These are phyloP conservation scores for Mycogone perniciosa DNA, from an alignment of 2,329 filamentous ascomycete genomes.

Conservation along the genomic window DNA sequence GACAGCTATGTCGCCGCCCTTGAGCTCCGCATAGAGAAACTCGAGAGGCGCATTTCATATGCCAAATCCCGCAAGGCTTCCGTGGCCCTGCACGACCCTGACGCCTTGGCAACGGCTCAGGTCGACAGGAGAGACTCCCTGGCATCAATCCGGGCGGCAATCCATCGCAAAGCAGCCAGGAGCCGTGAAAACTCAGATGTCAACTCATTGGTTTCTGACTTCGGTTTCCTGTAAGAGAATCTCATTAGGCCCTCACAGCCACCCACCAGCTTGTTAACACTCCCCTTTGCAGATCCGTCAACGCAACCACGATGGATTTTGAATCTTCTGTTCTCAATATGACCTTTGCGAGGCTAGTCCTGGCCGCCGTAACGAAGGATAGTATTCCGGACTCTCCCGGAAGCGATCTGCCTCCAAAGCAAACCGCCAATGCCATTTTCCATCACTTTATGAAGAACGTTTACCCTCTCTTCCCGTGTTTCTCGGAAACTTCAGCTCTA, in stretches of 20 bases:
- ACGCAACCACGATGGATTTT: conserved; percentile 90
- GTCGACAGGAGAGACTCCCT: conserved; percentile 59
- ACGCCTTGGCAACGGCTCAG: conserved; percentile 27
- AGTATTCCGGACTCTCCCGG: conserved; percentile 57
- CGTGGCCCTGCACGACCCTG: conserved; percentile 58
- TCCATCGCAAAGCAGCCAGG: conserved; percentile 58
- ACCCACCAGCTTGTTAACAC: not conserved
- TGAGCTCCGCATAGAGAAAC: conserved; percentile 83
- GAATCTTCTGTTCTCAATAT: conserved; percentile 82
- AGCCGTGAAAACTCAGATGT: conserved; percentile 76
- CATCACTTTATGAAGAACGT: conserved; percentile 82
- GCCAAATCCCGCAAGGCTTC: conserved; percentile 66
- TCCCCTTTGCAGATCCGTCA: conserved; percentile 62
- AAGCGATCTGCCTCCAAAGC: conserved; percentile 62
- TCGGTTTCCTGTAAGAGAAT: conserved; percentile 70
- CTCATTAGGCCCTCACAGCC: not conserved
- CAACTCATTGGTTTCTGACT: conserved; percentile 86
- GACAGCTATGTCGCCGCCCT: conserved; percentile 83
- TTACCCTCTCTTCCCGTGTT: conserved; percentile 73
- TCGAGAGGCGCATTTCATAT: conserved; percentile 71
- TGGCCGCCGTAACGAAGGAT: conserved; percentile 75
- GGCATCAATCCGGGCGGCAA: conserved; percentile 54
- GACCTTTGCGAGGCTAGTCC: conserved; percentile 83
- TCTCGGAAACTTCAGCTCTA: conserved; percentile 72
- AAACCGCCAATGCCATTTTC: conserved; percentile 61